Percentiles rank a stretch among this genome's conserved stretches.
Evolutionary conservation across 306 rosid species (phyloP).

Genomic region (Medicago truncatula): DNA sequence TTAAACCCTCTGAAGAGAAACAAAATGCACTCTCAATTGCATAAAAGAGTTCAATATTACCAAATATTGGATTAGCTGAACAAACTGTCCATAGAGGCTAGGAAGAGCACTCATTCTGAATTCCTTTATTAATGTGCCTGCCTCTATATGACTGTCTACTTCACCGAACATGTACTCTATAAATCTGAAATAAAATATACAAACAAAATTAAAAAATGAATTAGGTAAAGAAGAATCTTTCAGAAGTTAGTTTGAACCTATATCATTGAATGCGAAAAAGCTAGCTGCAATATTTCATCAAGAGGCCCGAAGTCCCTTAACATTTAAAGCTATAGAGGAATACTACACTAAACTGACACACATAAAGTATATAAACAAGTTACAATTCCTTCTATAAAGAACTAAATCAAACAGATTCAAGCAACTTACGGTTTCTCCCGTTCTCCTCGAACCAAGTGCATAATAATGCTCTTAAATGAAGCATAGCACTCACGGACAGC

Average conservation of each 20-base stretch:
- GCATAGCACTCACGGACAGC: constrained; percentile 98
- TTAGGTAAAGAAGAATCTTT: not conserved
- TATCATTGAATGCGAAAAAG: constrained; percentile 8
- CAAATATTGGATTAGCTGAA: constrained; percentile 69
- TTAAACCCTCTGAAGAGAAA: constrained; percentile 22
- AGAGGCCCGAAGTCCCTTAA: not conserved
- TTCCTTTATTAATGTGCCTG: constrained; percentile 45
- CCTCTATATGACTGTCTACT: constrained; percentile 63
- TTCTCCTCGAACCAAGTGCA: constrained; percentile 72
- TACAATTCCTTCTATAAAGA: constrained; percentile 12
- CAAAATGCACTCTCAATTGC: constrained; percentile 9
- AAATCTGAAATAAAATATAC: constrained; percentile 58
- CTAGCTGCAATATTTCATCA: constrained; percentile 26
- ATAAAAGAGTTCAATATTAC: constrained; percentile 50
- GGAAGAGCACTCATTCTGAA: constrained; percentile 96
- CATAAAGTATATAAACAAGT: constrained; percentile 27
- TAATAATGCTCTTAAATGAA: constrained; percentile 85
- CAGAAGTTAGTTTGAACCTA: constrained; percentile 29
- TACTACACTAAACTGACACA: constrained; percentile 16
- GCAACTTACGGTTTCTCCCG: constrained; percentile 77
- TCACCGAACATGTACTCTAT: constrained; percentile 66
- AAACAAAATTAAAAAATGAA: constrained; percentile 9
- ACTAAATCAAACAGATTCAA: constrained; percentile 30
- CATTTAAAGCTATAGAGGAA: constrained; percentile 22
- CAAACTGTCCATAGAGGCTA: constrained; percentile 76